Evolutionary conservation across 1,139 yeast species (phyloP).

Genomic region (Sugiyamaella pinicola): DNA sequence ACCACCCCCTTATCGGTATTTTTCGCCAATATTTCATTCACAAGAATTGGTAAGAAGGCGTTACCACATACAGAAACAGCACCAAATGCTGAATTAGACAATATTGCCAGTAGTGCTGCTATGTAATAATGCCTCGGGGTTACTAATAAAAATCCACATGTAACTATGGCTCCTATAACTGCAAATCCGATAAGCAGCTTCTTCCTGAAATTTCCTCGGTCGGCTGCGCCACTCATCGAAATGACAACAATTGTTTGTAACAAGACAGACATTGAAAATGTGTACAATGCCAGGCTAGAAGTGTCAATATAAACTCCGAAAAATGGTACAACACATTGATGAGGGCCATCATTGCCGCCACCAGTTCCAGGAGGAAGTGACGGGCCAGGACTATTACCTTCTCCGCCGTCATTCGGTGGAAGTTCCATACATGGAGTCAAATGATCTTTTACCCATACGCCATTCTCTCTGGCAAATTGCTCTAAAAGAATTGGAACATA

Average conservation of each 20-base stretch:
- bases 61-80: slow-evolving; percentile 77
- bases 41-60: slow-evolving; percentile 63
- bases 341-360: slow-evolving; percentile 18
- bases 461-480: slow-evolving; percentile 66
- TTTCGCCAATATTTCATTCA: slow-evolving; percentile 34
- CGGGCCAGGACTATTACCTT: slow-evolving; percentile 28
- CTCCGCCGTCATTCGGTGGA: slow-evolving; percentile 34
- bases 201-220: slow-evolving; percentile 58
- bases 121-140: slow-evolving; percentile 52
- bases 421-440: slow-evolving; percentile 47
- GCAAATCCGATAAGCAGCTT: slow-evolving; percentile 57
- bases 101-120: slow-evolving; percentile 57
- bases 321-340: slow-evolving; percentile 51
- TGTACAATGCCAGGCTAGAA: slow-evolving; percentile 66
- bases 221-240: slow-evolving; percentile 67
- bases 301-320: slow-evolving; percentile 60
- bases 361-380: slow-evolving; percentile 23
- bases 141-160: slow-evolving; percentile 51
- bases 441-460: slow-evolving; percentile 58
- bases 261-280: slow-evolving; percentile 64
- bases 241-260: slow-evolving; percentile 66
- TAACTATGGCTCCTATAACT: slow-evolving; percentile 54
- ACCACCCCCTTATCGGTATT: slow-evolving; percentile 9
- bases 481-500: slow-evolving; percentile 68
- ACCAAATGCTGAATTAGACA: slow-evolving; percentile 69